Evolutionary conservation across 805 yeast genomes (phyloP), one percentile per base, ranked within the genome.

Genomic region (Brettanomyces bruxellensis): DNA sequence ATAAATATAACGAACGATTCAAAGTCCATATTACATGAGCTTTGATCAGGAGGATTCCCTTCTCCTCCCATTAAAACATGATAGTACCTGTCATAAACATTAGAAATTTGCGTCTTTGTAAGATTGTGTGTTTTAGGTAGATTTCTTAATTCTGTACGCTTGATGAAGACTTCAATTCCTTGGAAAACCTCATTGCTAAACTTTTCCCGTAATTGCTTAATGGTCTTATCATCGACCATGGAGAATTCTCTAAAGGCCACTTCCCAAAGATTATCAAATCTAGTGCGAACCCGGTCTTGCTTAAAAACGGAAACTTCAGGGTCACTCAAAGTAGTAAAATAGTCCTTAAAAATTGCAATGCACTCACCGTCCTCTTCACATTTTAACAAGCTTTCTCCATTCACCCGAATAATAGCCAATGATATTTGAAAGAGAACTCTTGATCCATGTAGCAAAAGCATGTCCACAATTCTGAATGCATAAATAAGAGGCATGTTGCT

Each of bases 401-500:
- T 91, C 25, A 91, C 72, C 53, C 89, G 79, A 43, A 93, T 66
- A n/a, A 93, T 78, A 0, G 97, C 99, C 49, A 93, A 68, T 0
- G 96, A 95, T 6, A 93, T 90, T 65, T 93, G 98, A 61, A 93
- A 95, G 24, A 93, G 68, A 0, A 93, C 83, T 53, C 81, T 81
- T 2, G 95, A 81, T 1, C 99, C 99, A 62, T 89, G 89, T 47
- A 86, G 71, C 62, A 93, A 85, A 59, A 93, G 83, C 23, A 89
- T 83, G 63, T 93, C 99, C 57, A 91, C 74, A 41, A 93, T 85
- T 61, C 98, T 72, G 57, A 89, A 86, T 2, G 99, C 96, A 66
- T 80, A 91, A 5, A 89, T 89, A 53, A 93, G 68, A 0, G 99
- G 99, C 95, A 93, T 89, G 0, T 96, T 82, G 54, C 86, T 90